Base-by-base conservation (phyloP, 495 filamentous ascomycete species). In the Penicillium parvum region DNA sequence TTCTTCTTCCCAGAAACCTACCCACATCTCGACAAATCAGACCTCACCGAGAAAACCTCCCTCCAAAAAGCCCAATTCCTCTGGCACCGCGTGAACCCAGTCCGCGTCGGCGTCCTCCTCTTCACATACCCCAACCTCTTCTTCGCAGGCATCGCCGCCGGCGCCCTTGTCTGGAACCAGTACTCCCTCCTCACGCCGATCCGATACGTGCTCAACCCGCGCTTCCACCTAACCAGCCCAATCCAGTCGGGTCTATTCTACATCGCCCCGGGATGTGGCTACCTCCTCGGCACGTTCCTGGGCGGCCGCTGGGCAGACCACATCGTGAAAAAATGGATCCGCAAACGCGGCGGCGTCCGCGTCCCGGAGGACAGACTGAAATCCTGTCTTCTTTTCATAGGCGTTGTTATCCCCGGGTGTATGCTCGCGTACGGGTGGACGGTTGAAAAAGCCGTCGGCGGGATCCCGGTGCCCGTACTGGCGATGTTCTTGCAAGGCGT, bases 371-470 rank as follows among this genome's bases (percentile, higher is more conserved):
- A 90, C 56, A 68, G 84, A 16, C 65, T 88, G 32, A 76, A 79
- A 21, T 77, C 76, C 3, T 77, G 79, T 34, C 40, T 87, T 2
- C 61, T 74, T 0, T 81, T 82, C 47, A 65, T 86, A 51, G 76
- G 76, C 1, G 52, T 78, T 22, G 65, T 78, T 3, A 77, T 86
- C 17, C 83, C 84, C 0, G 73, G 61, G 1, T 84, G 80, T 53
- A 77, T 87, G 50, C 68, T 87, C 11, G 59, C 86, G 7, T 88
- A 87, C 50, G 84, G 84, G 11, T 88, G 85, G 83, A 74, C 73
- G 3, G 71, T 89, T 4, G 80, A 89, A 52, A 78, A 81, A 53
- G 58, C 68, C 25, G 72, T 76, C 5, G 84, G 84, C 16, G 84
- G 82, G 1, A 75, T 89, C 21, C 72, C 81, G 3, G 63, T 87